Evolutionary conservation across 352 stramenopile species (phyloP).

Genomic region (Phytophthora pseudosyringae): DNA sequence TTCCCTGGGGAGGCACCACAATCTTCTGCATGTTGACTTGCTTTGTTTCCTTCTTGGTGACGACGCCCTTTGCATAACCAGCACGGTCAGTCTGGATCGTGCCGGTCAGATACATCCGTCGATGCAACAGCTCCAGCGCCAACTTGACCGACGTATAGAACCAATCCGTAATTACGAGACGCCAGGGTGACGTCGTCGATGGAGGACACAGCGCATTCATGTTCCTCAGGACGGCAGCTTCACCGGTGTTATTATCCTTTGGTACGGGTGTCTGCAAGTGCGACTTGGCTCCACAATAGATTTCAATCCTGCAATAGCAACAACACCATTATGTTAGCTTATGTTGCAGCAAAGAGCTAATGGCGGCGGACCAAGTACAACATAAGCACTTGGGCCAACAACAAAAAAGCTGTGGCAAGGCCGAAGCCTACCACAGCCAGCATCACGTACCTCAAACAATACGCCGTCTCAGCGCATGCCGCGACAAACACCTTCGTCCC

Average conservation of each 20-base stretch:
- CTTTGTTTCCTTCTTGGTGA: too few species aligned
- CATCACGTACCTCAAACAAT: background rate
- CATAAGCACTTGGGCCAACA: too few species aligned
- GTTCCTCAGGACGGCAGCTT: too few species aligned
- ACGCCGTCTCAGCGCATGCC: background rate
- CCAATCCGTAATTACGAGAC: too few species aligned
- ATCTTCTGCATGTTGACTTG: too few species aligned
- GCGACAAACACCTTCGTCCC: background rate
- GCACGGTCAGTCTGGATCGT: background rate
- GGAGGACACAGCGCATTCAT: too few species aligned
- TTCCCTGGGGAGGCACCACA: too few species aligned
- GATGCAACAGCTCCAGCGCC: background rate
- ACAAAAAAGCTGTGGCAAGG: too few species aligned
- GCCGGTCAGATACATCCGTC: background rate
- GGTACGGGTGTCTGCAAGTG: background rate
- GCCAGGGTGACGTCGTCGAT: background rate
- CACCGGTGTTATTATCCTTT: conserved; percentile 1
- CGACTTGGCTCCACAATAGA: background rate
- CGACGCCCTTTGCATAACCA: background rate
- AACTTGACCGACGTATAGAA: background rate
- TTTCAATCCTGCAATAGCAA: too few species aligned
- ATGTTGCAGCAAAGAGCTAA: too few species aligned
- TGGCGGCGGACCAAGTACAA: too few species aligned
- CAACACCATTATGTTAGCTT: too few species aligned
- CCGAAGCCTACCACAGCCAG: background rate